phyloP scores from a whole-genome alignment of 2,329 filamentous ascomycete species.

The Xylaria sp. region DNA sequence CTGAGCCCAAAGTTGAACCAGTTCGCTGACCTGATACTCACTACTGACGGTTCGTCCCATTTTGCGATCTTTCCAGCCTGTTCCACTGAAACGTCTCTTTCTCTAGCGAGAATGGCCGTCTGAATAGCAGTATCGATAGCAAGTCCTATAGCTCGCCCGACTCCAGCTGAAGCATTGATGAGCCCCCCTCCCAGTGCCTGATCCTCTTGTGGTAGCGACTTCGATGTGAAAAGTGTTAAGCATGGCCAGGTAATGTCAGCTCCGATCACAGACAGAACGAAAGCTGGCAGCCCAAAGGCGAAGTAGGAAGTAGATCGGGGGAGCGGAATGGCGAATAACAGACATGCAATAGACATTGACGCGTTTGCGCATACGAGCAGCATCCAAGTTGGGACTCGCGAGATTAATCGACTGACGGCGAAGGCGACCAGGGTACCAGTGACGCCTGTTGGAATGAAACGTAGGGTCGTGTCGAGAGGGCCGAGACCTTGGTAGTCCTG shows the following conservation, averaged over 20 bases:
- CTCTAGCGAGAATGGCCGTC: conserved; percentile 67
- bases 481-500: conserved; percentile 73
- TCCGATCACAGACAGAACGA: conserved; percentile 73
- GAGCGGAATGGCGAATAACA: conserved; percentile 74
- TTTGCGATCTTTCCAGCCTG: conserved; percentile 55
- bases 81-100: conserved; percentile 57
- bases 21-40: conserved; percentile 60
- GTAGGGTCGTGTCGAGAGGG: conserved; percentile 73
- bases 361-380: conserved; percentile 69
- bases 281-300: conserved; percentile 73
- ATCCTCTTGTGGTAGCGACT: conserved; percentile 69
- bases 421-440: conserved; percentile 68
- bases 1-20: conserved; percentile 66
- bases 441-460: conserved; percentile 74
- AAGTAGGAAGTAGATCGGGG: conserved; percentile 71
- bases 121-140: conserved; percentile 74
- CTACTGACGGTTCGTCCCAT: conserved; percentile 60
- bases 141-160: conserved; percentile 73
- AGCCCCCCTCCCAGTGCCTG: conserved; percentile 76
- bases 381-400: conserved; percentile 67
- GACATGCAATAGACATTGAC: conserved; percentile 63
- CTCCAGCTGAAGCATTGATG: conserved; percentile 73
- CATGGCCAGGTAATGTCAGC: conserved; percentile 75
- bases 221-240: conserved; percentile 73
- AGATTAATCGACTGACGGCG: conserved; percentile 66